Evolutionary conservation across 352 stramenopile species (phyloP), one percentile per base, ranked within the genome.

Genomic region (Plasmopara halstedii): DNA sequence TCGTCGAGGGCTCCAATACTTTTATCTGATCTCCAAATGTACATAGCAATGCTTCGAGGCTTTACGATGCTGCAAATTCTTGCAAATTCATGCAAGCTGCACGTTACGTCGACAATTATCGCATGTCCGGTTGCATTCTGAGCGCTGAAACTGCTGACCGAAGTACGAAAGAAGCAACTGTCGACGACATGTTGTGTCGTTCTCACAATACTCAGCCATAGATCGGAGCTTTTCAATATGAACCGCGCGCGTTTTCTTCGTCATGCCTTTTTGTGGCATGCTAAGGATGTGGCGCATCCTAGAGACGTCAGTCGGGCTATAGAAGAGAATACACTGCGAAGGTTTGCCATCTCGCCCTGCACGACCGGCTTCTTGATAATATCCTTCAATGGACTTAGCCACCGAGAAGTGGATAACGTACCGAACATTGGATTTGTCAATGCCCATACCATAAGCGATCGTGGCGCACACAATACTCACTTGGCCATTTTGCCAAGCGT

Each of bases 281-380:
- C 66, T 71, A 6, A 95, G 54, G 37, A 94, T 91, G 35, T 63
- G 81, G 31, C 78, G 76, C 70, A 94, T 85, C 55, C 81, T 86
- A 42, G 62, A 67, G 6, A 95, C 70, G 51, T 98, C 92, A 9
- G 71, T 66, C 17, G 62, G 56, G 34, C 72, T 80, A 65, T 96
- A 98, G 44, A 96, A 94, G 13, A 98, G 38, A 27, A 95, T 75
- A 52, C 93, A 97, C 42, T 95, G 83, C 33, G 85, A 87, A 9
- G 89, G 72, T 4, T 91, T 59, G 7, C 96, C 96, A 61, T 99
- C 97, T 45, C 97, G 79, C 2, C 97, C 97, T 2, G 90, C 97
- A 18, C 97, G 79, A 2, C 97, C 97, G 4, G 85, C 90, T 67
- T 99, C 95, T 65, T 99, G 96, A 70, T 98, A 99, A 68, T 99